Conservation (phyloP, 495 filamentous ascomycete genomes). For the Annulohypoxylon stygium region DNA sequence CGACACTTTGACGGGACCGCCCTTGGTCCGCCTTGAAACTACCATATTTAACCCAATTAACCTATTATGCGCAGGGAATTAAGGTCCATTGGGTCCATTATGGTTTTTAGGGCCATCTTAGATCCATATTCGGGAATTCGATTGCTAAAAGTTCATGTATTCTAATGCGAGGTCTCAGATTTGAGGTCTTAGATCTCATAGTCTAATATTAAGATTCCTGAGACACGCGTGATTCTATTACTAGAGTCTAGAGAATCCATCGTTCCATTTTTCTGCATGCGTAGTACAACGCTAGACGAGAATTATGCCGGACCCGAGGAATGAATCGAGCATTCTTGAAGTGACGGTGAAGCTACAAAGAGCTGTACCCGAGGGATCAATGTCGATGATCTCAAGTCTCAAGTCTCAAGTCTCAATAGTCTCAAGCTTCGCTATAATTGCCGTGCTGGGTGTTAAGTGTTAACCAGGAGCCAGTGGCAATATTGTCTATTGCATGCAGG, state of each 20-base stretch:
- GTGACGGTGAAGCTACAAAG: conserved; percentile 9
- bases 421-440: neutral
- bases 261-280: neutral
- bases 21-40: neutral
- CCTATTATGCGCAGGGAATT: conserved; percentile 14
- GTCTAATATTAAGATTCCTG: neutral
- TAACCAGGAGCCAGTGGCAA: neutral
- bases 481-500: neutral
- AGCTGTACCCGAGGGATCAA: neutral
- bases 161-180: conserved; percentile 25
- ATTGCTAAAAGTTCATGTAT: conserved; percentile 27
- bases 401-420: neutral
- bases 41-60: neutral
- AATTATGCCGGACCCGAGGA: neutral
- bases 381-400: neutral
- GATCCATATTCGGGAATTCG: conserved; percentile 32
- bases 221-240: conserved; percentile 23
- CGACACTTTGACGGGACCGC: conserved; percentile 5
- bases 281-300: conserved; percentile 7
- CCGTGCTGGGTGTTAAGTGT: no score
- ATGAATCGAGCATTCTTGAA: conserved; percentile 1
- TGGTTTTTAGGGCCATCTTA: neutral
- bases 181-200: conserved; percentile 7
- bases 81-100: conserved; percentile 1
- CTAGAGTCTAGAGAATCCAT: neutral